Base-by-base conservation (phyloP, 176 grass and related monocot genomes). In the Oryza longistaminata region DNA sequence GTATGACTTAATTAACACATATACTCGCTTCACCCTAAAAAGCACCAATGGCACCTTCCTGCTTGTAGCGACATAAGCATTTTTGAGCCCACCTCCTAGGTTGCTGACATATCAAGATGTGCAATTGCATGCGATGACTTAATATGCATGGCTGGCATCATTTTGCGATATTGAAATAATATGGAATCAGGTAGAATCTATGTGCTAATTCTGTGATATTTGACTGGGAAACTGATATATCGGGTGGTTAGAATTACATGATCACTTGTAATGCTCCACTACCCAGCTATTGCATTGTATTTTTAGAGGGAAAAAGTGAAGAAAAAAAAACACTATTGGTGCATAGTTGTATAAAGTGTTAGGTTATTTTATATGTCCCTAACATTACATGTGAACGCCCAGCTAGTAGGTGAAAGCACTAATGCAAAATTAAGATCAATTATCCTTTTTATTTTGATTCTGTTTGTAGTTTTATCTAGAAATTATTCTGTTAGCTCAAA, bases 391-490 rank as follows among this genome's bases (percentile, higher is more conserved):
- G 10, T 79, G 17, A 71, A 42, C 3, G 53, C 1, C 6, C 68
- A 66, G 5, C 17, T 21, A 19, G 69, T 66, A 66, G 22, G 42
- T 43, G 42, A n/a, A 53, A 70, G 22, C 40, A 29, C 29, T 71
- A 31, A 52, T n/a, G 2, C 13, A 83, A 52, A 71, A 73, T 75
- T 78, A 40, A 46, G 17, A 81, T 81, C 14, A 50, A 70, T 21
- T 17, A 3, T 68, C 34, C 7, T 37, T 79, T 15, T 75, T 37
- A 26, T 74, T 77, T 64, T 75, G 6, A 37, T 37, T 37, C 49
- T 91, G 43, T 64, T 74, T 85, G 16, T 74, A 52, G 24, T 78
- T 48, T 79, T 11, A 58, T 68, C 39, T 70, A 48, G 39, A 40
- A 58, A 1, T 53, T 33, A 40, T 40, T 86, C 68, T 70, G 4